These are phyloP conservation scores for Coemansia sp. DNA, from an alignment of 192 early-diverging fungal genomes.

Conservation along the genomic window DNA sequence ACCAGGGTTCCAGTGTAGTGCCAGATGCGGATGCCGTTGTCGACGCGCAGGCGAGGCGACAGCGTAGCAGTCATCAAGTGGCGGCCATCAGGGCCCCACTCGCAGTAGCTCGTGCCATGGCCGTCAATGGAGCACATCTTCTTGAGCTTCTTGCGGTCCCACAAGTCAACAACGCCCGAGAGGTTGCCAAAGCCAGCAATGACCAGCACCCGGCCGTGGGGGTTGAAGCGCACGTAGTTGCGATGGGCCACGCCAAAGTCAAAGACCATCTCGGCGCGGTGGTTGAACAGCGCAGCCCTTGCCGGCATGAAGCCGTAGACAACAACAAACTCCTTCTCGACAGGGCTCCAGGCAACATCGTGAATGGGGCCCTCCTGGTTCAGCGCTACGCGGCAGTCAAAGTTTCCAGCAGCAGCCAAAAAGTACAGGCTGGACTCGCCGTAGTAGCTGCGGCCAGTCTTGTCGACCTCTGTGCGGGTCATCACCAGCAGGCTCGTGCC, in stretches of 20 bases:
- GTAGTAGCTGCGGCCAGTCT: conserved; percentile 93
- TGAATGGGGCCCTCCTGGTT: conserved; percentile 91
- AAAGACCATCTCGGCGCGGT: conserved; percentile 76
- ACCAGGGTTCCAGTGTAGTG: conserved; percentile 89
- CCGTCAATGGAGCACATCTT: conserved; percentile 80
- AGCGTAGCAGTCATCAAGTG: conserved; percentile 92
- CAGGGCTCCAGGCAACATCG: conserved; percentile 92
- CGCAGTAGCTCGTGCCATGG: conserved; percentile 78
- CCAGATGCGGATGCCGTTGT: conserved; percentile 97
- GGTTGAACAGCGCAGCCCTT: conserved; percentile 90
- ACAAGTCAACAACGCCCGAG: conserved; percentile 88
- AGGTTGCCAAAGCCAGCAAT: conserved; percentile 97
- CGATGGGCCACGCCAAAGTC: conserved; percentile 85
- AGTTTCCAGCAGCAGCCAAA: conserved; percentile 85
- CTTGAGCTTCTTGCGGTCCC: conserved; percentile 84
- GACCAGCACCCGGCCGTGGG: conserved; percentile 84
- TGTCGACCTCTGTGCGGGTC: conserved; percentile 94
- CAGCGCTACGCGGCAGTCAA: conserved; percentile 83
- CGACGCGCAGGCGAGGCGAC: conserved; percentile 91
- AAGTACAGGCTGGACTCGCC: conserved; percentile 95
- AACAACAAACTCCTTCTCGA: conserved; percentile 96
- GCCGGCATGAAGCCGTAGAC: conserved; percentile 93
- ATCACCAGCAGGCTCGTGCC: conserved; percentile 86
- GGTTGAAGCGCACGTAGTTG: conserved; percentile 86
- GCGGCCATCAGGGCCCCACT: conserved; percentile 92